Evolutionary conservation across 352 stramenopile genomes (phyloP), one percentile per base, ranked within the genome.

Genomic region (Ophiocytium majus): DNA sequence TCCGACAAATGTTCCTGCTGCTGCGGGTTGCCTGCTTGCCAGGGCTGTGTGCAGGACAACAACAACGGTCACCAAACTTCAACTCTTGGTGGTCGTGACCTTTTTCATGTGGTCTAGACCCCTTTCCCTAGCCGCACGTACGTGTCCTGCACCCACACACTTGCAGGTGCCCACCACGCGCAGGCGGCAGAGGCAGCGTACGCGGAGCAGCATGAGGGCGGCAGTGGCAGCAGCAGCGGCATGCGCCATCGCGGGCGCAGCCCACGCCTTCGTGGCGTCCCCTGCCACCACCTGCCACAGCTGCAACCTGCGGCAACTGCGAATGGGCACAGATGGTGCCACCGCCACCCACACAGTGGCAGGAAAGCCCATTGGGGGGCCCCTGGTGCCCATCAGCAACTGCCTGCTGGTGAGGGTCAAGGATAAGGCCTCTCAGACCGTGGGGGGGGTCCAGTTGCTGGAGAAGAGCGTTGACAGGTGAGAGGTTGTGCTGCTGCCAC

Each of bases 351-450:
- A 90, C 50, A 90, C 80, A 49, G 82, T 95, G 32, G 92, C 94
- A 83, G 91, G 91, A 36, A 82, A 90, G 34, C 88, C 91, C 10
- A 92, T 95, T 49, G 86, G 89, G 35, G 91, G 92, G 32, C 84
- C 88, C n/a, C 84, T 95, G 0, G 86, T 88, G 31, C 92, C 92
- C 28, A 89, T 93, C 1, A 92, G 93, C 79, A 94, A 95, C 84
- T 93, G 92, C 82, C 85, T 95, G 36, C 87, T 95, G 10, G 90
- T 95, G 34, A 92, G 92, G 83, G 86, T 92, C 49, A 85, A 87
- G 28, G 81, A 90, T n/a, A 90, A 92, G 19, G 64, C 92, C 75
- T 92, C 90, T 66, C 85, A 91, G 84, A 87, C 85, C 87, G 90
- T 91, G 37, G 83, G 88, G 5, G 76, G 37, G 14, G 76, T 82